Evolutionary conservation across 2,329 filamentous ascomycete species (phyloP), one percentile per base, ranked within the genome.

Genomic region (Colletotrichum horii): DNA sequence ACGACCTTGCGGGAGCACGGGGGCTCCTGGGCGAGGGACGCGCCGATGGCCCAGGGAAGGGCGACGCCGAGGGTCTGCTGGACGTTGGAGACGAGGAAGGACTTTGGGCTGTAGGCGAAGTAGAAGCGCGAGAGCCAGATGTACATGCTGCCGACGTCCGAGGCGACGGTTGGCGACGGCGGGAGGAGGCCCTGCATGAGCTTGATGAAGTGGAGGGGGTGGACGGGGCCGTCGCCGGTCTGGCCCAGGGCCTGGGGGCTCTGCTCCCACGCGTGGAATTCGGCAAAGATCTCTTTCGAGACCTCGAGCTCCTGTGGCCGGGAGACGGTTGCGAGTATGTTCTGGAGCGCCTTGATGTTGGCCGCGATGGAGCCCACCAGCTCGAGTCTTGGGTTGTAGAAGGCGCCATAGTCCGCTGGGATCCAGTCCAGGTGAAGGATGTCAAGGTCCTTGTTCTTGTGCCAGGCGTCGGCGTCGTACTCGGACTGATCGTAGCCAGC

Each of bases 41-140:
- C 84, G 15, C 85, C 86, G 62, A 89, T 89, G 8, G 87, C 87
- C 86, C 87, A 88, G 1, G 86, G 87, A 15, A 88, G 82, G 6
- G 85, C 87, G 4, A 88, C 85, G 52, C 87, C 87, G 1, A 89
- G 83, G 0, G 87, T 89, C 79, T 89, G 87, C 79, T 89, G 87
- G 4, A 87, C 87, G 77, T 88, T 87, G 64, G 85, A 87, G 68
- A 86, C 87, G 16, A 88, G 83, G 32, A 88, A 84, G 1, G 83
- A 83, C 19, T 85, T 85, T 5, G 87, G 87, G 55, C 83, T 75
- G 79, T 87, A 88, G 4, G 84, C 83, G 77, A 84, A 85, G 81
- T 87, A 87, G 80, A 84, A 85, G 1, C 86, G 83, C 79, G 85
- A 86, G 79, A 88, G 84, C 80, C 85, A 89, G 77, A 89, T 88